Conservation (phyloP, 305 asterid species). For the Fraxinus angustifolia region DNA sequence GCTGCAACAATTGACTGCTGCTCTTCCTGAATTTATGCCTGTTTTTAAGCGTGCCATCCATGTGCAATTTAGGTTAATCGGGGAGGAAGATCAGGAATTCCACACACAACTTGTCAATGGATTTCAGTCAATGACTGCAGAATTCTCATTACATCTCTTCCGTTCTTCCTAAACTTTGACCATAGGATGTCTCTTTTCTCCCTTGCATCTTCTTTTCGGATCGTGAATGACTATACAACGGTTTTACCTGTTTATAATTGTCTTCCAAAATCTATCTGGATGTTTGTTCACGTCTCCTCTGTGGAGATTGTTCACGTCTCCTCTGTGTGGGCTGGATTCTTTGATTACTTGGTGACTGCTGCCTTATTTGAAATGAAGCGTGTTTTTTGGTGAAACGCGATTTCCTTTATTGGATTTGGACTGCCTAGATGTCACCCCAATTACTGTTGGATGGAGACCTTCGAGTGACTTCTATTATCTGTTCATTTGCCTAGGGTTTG, state of each 20-base stretch:
- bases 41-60: constrained; percentile 97
- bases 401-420: neutral
- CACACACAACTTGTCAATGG: constrained; percentile 97
- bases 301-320: neutral
- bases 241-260: neutral
- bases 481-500: neutral
- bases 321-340: neutral
- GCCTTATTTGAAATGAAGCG: neutral
- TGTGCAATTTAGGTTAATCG: constrained; percentile 85
- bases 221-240: neutral
- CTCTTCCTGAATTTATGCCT: constrained; percentile 92
- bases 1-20: constrained; percentile 89
- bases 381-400: neutral
- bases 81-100: constrained; percentile 96
- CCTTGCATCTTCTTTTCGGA: neutral
- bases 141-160: constrained; percentile 98
- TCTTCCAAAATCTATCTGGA: neutral
- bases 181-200: neutral
- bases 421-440: neutral
- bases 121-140: constrained; percentile 97
- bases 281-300: neutral
- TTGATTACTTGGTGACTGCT: neutral
- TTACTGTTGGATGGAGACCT: neutral
- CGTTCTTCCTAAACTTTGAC: constrained; percentile 89
- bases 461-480: neutral